Conservation (phyloP, 1,139 yeast genomes). For the Pichia sp. region DNA sequence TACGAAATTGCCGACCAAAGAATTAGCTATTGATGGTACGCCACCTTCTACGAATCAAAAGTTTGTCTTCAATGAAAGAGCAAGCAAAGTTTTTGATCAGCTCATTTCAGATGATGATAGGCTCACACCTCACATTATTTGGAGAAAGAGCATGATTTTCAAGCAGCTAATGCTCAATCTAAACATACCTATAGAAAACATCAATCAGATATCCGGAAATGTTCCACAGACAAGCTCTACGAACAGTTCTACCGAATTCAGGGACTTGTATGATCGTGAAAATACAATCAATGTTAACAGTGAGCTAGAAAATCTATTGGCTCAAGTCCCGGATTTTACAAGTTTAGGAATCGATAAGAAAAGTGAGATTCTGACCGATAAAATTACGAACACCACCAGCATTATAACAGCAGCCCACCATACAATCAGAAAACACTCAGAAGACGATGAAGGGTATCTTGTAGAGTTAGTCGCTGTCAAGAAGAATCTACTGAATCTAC, state of each 20-base stretch:
- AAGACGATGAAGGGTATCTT: conserved; percentile 14
- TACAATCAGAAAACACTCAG: conserved; percentile 8
- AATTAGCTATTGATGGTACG: background rate
- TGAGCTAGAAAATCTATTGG: conserved; percentile 10
- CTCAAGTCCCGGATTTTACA: conserved; percentile 20
- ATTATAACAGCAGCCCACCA: conserved; percentile 23
- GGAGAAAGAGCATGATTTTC: conserved; percentile 31
- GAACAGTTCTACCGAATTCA: conserved; percentile 4
- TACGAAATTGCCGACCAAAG: conserved; percentile 10
- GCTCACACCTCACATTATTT: conserved; percentile 22
- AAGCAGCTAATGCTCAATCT: conserved; percentile 29
- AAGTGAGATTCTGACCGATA: conserved; percentile 9
- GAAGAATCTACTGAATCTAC: conserved; percentile 20
- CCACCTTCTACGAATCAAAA: background rate
- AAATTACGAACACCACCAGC: conserved; percentile 17
- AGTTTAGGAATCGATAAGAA: conserved; percentile 12
- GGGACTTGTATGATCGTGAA: conserved; percentile 18
- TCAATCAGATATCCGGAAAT: conserved; percentile 9
- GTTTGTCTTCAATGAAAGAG: conserved; percentile 24
- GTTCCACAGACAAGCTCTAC: conserved; percentile 2
- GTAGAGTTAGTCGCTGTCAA: conserved; percentile 19
- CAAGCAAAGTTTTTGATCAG: conserved; percentile 23
- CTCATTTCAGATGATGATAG: conserved; percentile 27
- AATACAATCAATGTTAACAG: conserved; percentile 9
- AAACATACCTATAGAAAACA: conserved; percentile 30